A percentile compares a stretch with the other conserved stretches of the same genome.
Evolutionary conservation across 768 basidiomycete species (phyloP).

Genomic region (Amanita thiersii): DNA sequence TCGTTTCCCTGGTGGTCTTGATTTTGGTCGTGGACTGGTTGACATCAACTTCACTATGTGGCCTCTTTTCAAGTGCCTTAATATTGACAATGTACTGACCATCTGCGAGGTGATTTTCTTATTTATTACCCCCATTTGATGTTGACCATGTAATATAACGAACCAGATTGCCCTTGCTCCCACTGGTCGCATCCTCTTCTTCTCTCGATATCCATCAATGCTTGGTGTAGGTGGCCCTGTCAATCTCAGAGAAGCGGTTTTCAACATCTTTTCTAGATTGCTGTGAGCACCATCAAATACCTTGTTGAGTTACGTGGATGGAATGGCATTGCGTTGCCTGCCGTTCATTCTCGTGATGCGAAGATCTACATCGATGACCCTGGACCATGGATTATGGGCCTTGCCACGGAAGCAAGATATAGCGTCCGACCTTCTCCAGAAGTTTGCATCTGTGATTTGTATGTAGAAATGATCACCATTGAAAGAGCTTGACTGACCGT

Average conservation of each 20-base stretch:
- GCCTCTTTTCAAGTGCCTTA: slow-evolving; percentile 90
- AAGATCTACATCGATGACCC: slow-evolving; percentile 94
- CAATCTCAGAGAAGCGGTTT: background rate
- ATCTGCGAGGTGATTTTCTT: slow-evolving; percentile 65
- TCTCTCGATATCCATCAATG: slow-evolving; percentile 86
- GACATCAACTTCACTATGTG: slow-evolving; percentile 97
- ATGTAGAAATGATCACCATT: slow-evolving; percentile 21
- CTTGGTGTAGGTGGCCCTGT: slow-evolving; percentile 60
- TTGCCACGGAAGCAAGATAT: slow-evolving; percentile 80
- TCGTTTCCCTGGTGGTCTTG: slow-evolving; percentile 87
- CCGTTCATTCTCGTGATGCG: slow-evolving; percentile 84
- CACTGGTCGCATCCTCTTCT: slow-evolving; percentile 70
- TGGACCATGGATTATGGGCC: slow-evolving; percentile 92
- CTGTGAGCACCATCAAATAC: slow-evolving; percentile 86
- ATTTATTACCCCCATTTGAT: background rate
- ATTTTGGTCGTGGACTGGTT: slow-evolving; percentile 85
- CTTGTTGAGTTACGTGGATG: slow-evolving; percentile 90
- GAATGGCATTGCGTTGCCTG: slow-evolving; percentile 78
- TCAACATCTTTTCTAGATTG: slow-evolving; percentile 41
- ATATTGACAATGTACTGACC: slow-evolving; percentile 89
- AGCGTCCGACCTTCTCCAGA: slow-evolving; percentile 69
- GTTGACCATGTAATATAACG: background rate
- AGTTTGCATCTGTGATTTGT: slow-evolving; percentile 84
- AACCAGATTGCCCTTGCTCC: slow-evolving; percentile 74
- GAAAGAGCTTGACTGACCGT: background rate